These are phyloP conservation scores for Leptodermis oblonga DNA, from an alignment of 257 asterid genomes.

Conservation along the genomic window DNA sequence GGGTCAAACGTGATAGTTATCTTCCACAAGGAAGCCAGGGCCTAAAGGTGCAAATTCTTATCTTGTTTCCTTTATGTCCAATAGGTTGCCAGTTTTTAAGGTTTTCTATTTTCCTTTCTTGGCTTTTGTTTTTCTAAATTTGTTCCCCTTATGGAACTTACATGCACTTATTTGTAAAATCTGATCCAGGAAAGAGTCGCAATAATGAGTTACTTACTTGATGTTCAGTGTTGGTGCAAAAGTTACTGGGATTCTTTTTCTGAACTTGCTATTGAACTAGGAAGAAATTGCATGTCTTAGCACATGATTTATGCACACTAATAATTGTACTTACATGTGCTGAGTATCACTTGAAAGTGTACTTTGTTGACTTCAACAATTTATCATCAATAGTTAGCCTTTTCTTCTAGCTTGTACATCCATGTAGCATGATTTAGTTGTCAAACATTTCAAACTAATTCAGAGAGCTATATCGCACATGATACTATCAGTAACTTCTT, in stretches of 20 bases:
- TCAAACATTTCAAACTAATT: background rate
- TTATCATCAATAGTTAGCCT: background rate
- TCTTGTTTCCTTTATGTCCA: background rate
- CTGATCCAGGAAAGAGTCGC: background rate
- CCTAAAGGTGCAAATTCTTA: constrained; percentile 54
- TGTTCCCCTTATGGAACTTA: background rate
- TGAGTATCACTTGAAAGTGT: background rate
- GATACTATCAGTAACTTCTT: background rate
- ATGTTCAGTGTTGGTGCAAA: background rate
- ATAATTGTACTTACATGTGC: background rate
- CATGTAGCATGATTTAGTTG: background rate
- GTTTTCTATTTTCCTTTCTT: background rate
- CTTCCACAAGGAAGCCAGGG: constrained; percentile 99
- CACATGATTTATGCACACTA: background rate
- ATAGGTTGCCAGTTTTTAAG: background rate
- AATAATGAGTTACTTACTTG: background rate
- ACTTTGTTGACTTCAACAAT: background rate
- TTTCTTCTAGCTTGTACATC: background rate
- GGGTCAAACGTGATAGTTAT: constrained; percentile 99
- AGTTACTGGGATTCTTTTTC: background rate
- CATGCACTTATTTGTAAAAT: background rate
- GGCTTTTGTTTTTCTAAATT: background rate
- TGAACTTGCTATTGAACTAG: background rate
- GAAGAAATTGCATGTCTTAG: background rate
- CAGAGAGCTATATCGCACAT: background rate